Conservation (phyloP, 768 basidiomycete genomes). For the Lactarius sanguifluus region DNA sequence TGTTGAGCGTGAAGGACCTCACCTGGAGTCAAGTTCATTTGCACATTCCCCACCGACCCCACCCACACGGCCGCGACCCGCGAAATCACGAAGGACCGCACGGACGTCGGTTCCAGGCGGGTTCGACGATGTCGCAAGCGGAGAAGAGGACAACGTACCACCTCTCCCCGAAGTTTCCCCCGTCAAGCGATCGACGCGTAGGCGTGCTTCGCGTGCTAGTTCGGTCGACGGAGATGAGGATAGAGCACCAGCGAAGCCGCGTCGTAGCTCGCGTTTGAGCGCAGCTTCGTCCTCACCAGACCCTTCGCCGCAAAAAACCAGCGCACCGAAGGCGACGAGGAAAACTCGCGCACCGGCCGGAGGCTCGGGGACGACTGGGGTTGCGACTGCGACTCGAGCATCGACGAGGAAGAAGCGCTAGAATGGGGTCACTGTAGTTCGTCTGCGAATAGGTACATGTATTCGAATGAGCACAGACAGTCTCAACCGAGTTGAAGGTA, state of each 20-base stretch:
- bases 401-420: constrained; percentile 25
- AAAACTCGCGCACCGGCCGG: constrained; percentile 18
- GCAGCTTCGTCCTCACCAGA: constrained; percentile 28
- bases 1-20: constrained; percentile 8
- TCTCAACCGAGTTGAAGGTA: background rate
- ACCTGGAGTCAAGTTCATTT: constrained; percentile 4
- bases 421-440: background rate
- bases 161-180: constrained; percentile 23
- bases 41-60: constrained; percentile 25
- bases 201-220: constrained; percentile 15
- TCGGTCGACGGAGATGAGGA: constrained; percentile 23
- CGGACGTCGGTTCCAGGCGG: constrained; percentile 22
- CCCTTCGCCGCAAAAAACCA: constrained; percentile 26
- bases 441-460: background rate
- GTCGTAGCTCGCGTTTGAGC: constrained; percentile 30
- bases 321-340: constrained; percentile 18
- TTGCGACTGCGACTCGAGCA: constrained; percentile 16
- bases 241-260: background rate
- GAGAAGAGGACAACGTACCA: constrained; percentile 28
- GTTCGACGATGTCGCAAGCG: constrained; percentile 22
- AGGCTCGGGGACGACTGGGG: constrained; percentile 30
- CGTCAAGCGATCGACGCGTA: constrained; percentile 26
- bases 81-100: constrained; percentile 22
- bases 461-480: background rate
- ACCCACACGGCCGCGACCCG: constrained; percentile 20